Conservation (phyloP, 805 yeast species). For the Kluyveromyces dobzhanskii region DNA sequence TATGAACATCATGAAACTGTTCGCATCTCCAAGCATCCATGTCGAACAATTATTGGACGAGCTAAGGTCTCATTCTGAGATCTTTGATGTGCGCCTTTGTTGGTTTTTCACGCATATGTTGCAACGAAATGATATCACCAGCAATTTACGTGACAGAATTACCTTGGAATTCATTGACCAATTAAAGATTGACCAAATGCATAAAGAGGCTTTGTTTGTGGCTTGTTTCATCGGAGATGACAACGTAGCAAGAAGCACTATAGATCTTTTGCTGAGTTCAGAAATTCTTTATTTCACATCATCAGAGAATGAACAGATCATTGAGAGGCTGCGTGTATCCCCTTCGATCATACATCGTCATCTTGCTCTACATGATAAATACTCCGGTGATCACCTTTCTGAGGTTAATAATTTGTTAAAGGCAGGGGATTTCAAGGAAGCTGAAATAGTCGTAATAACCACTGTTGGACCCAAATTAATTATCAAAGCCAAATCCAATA, state of each 20-base stretch:
- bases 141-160: slow-evolving; percentile 30
- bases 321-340: slow-evolving; percentile 43
- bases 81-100: slow-evolving; percentile 32
- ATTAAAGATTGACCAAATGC: slow-evolving; percentile 38
- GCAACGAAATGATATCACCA: slow-evolving; percentile 27
- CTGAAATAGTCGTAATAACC: slow-evolving; percentile 48
- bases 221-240: slow-evolving; percentile 50
- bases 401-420: slow-evolving; percentile 54
- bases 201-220: slow-evolving; percentile 56
- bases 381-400: slow-evolving; percentile 42
- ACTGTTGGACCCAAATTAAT: slow-evolving; percentile 69
- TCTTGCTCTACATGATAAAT: slow-evolving; percentile 47
- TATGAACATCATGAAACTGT: slow-evolving; percentile 26
- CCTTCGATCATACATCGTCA: slow-evolving; percentile 42
- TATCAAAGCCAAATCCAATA: slow-evolving; percentile 34
- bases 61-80: slow-evolving; percentile 8
- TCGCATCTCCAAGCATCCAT: slow-evolving; percentile 8
- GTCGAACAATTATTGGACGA: slow-evolving; percentile 2
- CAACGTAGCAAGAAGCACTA: slow-evolving; percentile 32
- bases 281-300: slow-evolving; percentile 18
- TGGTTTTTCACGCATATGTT: slow-evolving; percentile 49
- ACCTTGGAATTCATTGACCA: slow-evolving; percentile 42
- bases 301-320: slow-evolving; percentile 8
- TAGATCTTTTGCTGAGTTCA: slow-evolving; percentile 26
- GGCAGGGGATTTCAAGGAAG: slow-evolving; percentile 54